Evolutionary conservation across 768 basidiomycete species (phyloP).

Genomic region (Podaxis rugospora): DNA sequence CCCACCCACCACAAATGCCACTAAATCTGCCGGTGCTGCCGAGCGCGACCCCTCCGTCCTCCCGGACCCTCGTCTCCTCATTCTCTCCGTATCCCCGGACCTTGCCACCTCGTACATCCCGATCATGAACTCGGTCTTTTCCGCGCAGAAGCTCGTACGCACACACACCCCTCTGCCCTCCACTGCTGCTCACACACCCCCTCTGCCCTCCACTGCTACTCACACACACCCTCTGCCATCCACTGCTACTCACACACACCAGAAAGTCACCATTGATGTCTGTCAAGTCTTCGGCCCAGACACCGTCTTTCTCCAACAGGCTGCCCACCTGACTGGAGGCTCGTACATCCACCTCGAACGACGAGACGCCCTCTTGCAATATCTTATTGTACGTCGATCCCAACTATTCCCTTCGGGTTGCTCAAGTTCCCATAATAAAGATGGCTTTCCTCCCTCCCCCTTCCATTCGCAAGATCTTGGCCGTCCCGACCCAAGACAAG

Average conservation of each 20-base stretch:
- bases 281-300: constrained; percentile 88
- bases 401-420: background rate
- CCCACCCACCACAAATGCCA: constrained; percentile 21
- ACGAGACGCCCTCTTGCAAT: constrained; percentile 86
- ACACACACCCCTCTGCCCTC: constrained; percentile 7
- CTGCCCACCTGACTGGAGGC: constrained; percentile 91
- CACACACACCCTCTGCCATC: constrained; percentile 12
- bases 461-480: constrained; percentile 69
- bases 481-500: constrained; percentile 89
- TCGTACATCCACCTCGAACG: constrained; percentile 84
- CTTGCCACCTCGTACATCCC: constrained; percentile 90
- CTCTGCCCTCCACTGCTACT: constrained; percentile 8
- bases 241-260: constrained; percentile 11
- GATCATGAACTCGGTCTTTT: constrained; percentile 99
- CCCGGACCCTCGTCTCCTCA: constrained; percentile 40
- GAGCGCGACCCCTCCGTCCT: constrained; percentile 25
- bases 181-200: constrained; percentile 7
- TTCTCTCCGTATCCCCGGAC: constrained; percentile 92
- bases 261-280: constrained; percentile 98
- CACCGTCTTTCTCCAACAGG: constrained; percentile 95
- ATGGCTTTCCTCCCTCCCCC: constrained; percentile 67
- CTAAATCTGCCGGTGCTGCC: constrained; percentile 23
- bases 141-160: constrained; percentile 91
- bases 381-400: constrained; percentile 58
- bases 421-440: constrained; percentile 35